Percentiles rank a stretch among this genome's conserved stretches.
phyloP scores from a whole-genome alignment of 805 yeast species.

The Candida ipomoeae region DNA sequence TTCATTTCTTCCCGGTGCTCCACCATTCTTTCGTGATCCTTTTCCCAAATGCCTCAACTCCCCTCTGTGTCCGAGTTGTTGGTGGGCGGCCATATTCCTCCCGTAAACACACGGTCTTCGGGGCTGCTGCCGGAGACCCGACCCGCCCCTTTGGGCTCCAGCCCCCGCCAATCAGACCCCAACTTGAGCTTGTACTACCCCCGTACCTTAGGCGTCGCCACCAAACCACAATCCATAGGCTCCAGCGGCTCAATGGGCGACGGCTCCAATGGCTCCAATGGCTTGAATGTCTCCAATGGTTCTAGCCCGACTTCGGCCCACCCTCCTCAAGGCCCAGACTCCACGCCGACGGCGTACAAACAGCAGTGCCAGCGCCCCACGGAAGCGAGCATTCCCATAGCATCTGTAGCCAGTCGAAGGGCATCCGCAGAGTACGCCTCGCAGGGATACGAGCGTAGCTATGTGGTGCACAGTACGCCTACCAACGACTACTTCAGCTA shows the following conservation, averaged over 20 bases:
- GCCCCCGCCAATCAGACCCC: slow-evolving; percentile 9
- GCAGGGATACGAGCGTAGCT: slow-evolving; percentile 1
- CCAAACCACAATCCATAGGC: background rate
- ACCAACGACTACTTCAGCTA: slow-evolving; percentile 10
- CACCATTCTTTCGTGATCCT: background rate
- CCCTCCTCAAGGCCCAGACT: background rate
- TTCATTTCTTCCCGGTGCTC: background rate
- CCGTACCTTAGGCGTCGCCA: background rate
- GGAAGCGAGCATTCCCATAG: background rate
- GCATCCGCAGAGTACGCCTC: background rate
- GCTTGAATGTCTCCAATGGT: background rate
- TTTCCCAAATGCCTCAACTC: slow-evolving; percentile 14
- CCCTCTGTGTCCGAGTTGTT: slow-evolving; percentile 20
- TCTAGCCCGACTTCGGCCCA: background rate
- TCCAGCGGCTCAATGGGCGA: background rate
- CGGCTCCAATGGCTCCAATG: background rate
- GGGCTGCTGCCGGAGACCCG: slow-evolving; percentile 1
- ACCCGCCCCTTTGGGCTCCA: slow-evolving; percentile 5
- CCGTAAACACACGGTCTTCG: background rate
- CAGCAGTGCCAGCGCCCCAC: background rate
- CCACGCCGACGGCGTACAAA: background rate
- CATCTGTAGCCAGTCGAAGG: background rate
- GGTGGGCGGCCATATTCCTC: slow-evolving; percentile 16
- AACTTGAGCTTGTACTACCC: background rate
- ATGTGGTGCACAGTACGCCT: background rate